A percentile compares a stretch with the other conserved stretches of the same genome.
These are phyloP conservation scores for Piper longum DNA, from an alignment of 164 flowering plant genomes.

Conservation along the genomic window DNA sequence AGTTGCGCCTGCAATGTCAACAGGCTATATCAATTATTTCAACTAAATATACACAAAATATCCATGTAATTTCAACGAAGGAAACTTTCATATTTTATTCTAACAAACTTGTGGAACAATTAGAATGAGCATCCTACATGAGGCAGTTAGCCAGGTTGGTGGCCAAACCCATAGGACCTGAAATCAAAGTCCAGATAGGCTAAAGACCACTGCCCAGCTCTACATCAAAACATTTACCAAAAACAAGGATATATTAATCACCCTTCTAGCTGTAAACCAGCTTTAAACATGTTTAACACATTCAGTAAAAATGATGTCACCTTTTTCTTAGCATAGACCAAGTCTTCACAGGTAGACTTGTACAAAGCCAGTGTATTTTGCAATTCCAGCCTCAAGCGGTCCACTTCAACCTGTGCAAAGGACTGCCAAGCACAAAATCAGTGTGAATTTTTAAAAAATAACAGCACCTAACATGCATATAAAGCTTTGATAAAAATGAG, in stretches of 20 bases:
- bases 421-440: conserved; percentile 16
- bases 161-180: neutral
- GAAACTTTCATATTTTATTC: neutral
- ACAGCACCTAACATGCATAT: neutral
- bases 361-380: conserved; percentile 43
- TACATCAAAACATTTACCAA: too few species aligned
- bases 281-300: too few species aligned
- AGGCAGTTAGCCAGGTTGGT: neutral
- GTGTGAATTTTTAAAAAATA: neutral
- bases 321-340: conserved; percentile 46
- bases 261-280: neutral
- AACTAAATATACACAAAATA: neutral
- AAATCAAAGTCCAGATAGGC: neutral
- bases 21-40: too few species aligned
- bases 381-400: conserved; percentile 37
- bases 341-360: conserved; percentile 52
- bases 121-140: neutral
- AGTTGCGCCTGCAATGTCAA: conserved; percentile 30
- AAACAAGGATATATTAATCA: too few species aligned
- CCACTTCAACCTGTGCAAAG: conserved; percentile 38
- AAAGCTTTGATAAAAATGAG: neutral
- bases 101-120: too few species aligned
- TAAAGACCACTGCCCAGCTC: neutral
- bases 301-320: conserved; percentile 14
- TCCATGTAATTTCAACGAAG: neutral